phyloP scores from a whole-genome alignment of 495 filamentous ascomycete species.

The Tirmania nivea region DNA sequence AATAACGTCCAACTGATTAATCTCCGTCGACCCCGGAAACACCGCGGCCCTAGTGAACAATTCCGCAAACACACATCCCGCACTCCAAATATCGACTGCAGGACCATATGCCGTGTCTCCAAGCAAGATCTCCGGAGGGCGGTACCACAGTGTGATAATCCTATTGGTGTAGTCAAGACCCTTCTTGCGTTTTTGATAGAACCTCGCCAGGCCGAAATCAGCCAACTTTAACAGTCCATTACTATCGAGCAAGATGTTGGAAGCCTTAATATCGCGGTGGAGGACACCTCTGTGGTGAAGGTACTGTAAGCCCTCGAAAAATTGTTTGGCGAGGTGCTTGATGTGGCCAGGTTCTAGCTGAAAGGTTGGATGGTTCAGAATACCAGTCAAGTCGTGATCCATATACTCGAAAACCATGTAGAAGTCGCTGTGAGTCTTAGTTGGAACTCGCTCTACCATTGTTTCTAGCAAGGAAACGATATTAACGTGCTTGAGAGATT shows the following conservation, averaged over 20 bases:
- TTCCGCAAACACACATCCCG: conserved; percentile 88
- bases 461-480: conserved; percentile 78
- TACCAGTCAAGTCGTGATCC: conserved; percentile 67
- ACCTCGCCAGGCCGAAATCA: conserved; percentile 92
- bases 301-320: conserved; percentile 87
- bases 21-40: conserved; percentile 85
- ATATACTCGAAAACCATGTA: conserved; percentile 99
- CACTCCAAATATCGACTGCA: conserved; percentile 93
- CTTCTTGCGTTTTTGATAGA: conserved; percentile 67
- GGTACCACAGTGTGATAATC: conserved; percentile 96
- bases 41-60: conserved; percentile 91
- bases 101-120: conserved; percentile 90
- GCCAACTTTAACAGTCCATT: conserved; percentile 76
- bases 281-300: conserved; percentile 84
- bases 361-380: conserved; percentile 85
- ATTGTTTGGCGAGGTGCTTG: conserved; percentile 80
- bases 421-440: conserved; percentile 53
- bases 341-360: conserved; percentile 68
- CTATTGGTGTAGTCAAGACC: conserved; percentile 97
- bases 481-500: conserved; percentile 78
- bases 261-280: conserved; percentile 87
- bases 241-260: conserved; percentile 84
- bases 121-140: conserved; percentile 74
- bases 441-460: conserved; percentile 51
- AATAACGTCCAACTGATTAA: conserved; percentile 89